Conservation (phyloP, 2,329 filamentous ascomycete species). For the Thelonectria blattea region DNA sequence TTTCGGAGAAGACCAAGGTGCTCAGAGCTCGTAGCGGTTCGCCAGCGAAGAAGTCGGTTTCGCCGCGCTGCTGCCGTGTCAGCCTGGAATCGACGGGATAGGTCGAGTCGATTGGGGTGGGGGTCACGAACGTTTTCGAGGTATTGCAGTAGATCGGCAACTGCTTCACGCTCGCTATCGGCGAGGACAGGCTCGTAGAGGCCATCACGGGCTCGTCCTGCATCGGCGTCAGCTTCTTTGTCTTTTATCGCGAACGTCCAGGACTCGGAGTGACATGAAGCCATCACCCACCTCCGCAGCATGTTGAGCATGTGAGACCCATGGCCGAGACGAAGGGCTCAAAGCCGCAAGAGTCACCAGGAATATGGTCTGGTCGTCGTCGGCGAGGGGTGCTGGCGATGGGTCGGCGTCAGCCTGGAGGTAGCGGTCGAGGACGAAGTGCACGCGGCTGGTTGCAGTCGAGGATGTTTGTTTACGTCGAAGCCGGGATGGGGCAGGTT, state of each 20-base stretch:
- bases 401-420: constrained; percentile 13
- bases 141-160: constrained; percentile 92
- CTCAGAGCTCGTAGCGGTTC: constrained; percentile 92
- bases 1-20: constrained; percentile 97
- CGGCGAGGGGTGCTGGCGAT: constrained; percentile 2
- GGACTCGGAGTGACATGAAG: constrained; percentile 13
- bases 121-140: constrained; percentile 84
- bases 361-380: constrained; percentile 22
- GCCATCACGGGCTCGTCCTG: constrained; percentile 79
- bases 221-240: constrained; percentile 39
- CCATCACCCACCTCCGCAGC: constrained; percentile 57
- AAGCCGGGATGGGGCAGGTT: constrained; percentile 18
- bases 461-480: constrained; percentile 29
- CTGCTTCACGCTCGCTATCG: constrained; percentile 95
- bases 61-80: constrained; percentile 71
- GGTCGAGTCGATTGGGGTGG: not conserved
- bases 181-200: constrained; percentile 87
- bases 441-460: constrained; percentile 17
- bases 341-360: constrained; percentile 18
- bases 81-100: constrained; percentile 31
- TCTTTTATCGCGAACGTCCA: constrained; percentile 4
- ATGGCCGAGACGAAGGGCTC: constrained; percentile 50
- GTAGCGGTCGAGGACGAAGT: constrained; percentile 21
- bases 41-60: constrained; percentile 98
- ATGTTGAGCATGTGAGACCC: constrained; percentile 66